Evolutionary conservation across 2,329 filamentous ascomycete genomes (phyloP).

Genomic region (Aspergillus texensis): DNA sequence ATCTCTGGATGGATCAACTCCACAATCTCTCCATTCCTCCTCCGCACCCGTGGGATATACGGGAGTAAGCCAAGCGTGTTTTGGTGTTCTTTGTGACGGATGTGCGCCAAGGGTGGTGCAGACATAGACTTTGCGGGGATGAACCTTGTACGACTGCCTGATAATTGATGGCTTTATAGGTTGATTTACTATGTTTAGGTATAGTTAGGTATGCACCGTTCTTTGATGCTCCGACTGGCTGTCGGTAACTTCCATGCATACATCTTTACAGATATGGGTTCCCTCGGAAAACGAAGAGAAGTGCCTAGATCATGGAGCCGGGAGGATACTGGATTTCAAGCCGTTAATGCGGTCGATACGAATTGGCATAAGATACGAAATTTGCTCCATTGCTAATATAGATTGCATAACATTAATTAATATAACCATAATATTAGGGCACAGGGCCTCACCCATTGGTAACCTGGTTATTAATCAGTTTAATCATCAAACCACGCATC

Average conservation of each 20-base stretch:
- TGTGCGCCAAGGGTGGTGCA: not conserved
- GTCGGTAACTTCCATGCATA: too few species aligned
- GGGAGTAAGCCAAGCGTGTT: not conserved
- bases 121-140: not conserved
- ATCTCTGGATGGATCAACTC: not conserved
- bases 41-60: not conserved
- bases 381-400: not conserved
- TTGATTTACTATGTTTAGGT: too few species aligned
- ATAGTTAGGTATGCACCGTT: too few species aligned
- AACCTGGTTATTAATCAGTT: not conserved
- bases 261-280: too few species aligned
- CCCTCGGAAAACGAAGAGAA: not conserved
- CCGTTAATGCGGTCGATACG: not conserved
- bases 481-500: not conserved
- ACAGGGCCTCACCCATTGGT: not conserved
- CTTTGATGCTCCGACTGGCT: too few species aligned
- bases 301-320: not conserved
- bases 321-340: not conserved
- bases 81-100: not conserved
- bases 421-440: not conserved
- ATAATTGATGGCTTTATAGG: not conserved
- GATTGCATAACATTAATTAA: slow-evolving; percentile 1
- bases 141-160: not conserved
- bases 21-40: not conserved
- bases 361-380: not conserved